phyloP scores from a whole-genome alignment of 169 alveolate species.

The Plasmodium malariae region DNA sequence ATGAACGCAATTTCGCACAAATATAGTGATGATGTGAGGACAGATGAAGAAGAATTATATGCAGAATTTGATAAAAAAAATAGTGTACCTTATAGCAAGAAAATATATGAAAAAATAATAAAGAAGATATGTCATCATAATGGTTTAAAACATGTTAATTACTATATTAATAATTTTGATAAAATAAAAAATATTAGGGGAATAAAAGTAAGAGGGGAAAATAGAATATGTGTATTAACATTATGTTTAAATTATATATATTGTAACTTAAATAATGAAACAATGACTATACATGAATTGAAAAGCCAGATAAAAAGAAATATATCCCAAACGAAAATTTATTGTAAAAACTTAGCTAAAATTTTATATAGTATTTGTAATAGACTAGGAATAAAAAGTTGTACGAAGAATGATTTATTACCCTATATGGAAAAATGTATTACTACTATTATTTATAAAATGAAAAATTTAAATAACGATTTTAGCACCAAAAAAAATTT shows the following conservation, averaged over 20 bases:
- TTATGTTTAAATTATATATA: slow-evolving; percentile 65
- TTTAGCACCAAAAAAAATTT: background rate
- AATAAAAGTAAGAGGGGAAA: slow-evolving; percentile 55
- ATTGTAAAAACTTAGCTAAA: slow-evolving; percentile 68
- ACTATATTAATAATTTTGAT: slow-evolving; percentile 65
- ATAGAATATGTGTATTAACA: slow-evolving; percentile 64
- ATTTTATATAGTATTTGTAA: slow-evolving; percentile 51
- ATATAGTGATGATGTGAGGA: background rate
- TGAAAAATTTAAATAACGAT: slow-evolving; percentile 24
- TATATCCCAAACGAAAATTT: slow-evolving; percentile 31
- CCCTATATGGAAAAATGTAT: slow-evolving; percentile 62
- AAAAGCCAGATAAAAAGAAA: slow-evolving; percentile 65
- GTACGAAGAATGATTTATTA: slow-evolving; percentile 35
- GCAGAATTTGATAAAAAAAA: slow-evolving; percentile 9
- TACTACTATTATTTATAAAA: slow-evolving; percentile 34
- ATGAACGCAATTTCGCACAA: too few relatives aligned
- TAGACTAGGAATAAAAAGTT: slow-evolving; percentile 45
- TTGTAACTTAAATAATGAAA: slow-evolving; percentile 67
- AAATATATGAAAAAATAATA: slow-evolving; percentile 36
- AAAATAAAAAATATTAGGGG: slow-evolving; percentile 68
- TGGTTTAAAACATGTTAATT: slow-evolving; percentile 46
- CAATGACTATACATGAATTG: slow-evolving; percentile 66
- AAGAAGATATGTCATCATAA: slow-evolving; percentile 62
- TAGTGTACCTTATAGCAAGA: slow-evolving; percentile 8
- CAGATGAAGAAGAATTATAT: slow-evolving; percentile 24